Percentiles rank a stretch among this genome's conserved stretches.
phyloP scores from a whole-genome alignment of 2,329 filamentous ascomycete species.

The Catunica adiposa region DNA sequence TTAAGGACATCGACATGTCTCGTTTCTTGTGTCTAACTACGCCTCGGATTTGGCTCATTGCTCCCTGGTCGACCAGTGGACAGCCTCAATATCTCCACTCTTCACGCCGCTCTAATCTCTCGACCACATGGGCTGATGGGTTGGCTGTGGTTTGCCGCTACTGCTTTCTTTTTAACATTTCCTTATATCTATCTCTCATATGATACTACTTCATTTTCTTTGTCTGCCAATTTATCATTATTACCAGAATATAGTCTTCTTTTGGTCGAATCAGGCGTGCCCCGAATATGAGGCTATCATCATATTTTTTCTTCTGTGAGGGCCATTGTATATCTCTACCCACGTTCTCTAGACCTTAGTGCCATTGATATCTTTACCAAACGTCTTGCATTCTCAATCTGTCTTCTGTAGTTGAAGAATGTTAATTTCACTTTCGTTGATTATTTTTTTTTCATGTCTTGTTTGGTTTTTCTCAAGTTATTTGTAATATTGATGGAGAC shows the following conservation, averaged over 20 bases:
- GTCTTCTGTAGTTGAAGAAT: not conserved
- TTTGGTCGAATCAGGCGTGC: constrained; percentile 7
- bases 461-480: not conserved
- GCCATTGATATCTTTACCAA: too few relatives aligned
- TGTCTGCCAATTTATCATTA: constrained; percentile 5
- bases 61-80: too few relatives aligned
- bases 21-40: not conserved
- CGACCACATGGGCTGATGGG: not conserved
- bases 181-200: constrained; percentile 7
- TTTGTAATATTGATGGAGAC: not conserved
- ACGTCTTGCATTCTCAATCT: not conserved
- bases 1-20: not conserved
- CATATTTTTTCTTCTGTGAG: not conserved
- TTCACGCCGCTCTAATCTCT: not conserved
- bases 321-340: too few relatives aligned
- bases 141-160: not conserved
- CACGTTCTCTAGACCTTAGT: too few relatives aligned
- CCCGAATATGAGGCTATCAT: not conserved
- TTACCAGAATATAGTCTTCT: constrained; percentile 2
- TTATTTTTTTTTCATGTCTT: not conserved
- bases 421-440: not conserved
- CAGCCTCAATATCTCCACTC: too few relatives aligned
- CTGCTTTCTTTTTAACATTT: not conserved
- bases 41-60: not conserved
- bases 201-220: not conserved